These are phyloP conservation scores for Fraxinus xanthoxyloides DNA, from an alignment of 305 asterid species.

Conservation along the genomic window DNA sequence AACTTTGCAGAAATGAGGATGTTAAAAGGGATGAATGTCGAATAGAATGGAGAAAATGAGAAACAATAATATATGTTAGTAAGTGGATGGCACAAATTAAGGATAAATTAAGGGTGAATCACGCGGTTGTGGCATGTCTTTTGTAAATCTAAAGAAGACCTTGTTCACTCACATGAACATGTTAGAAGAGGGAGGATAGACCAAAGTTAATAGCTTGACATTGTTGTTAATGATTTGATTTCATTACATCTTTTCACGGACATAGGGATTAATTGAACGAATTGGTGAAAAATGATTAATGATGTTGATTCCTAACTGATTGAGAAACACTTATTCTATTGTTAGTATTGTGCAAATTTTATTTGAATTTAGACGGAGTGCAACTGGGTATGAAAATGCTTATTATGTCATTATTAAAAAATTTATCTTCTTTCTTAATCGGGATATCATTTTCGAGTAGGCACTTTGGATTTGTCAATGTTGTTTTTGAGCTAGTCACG, in stretches of 20 bases:
- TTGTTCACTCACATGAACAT: neutral
- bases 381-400: neutral
- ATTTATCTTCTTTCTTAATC: neutral
- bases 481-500: neutral
- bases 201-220: neutral
- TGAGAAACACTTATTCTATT: neutral
- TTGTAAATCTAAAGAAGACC: neutral
- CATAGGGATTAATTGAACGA: neutral
- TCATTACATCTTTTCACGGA: neutral
- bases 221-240: neutral
- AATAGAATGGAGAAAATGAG: neutral
- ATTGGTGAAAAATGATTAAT: neutral
- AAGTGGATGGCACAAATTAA: neutral
- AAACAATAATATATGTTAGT: neutral
- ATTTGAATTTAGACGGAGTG: neutral
- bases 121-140: neutral
- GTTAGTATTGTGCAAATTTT: neutral
- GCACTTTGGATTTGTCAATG: neutral
- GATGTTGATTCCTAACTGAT: neutral
- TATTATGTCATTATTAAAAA: neutral
- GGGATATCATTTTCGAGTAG: neutral
- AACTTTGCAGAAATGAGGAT: neutral
- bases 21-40: neutral
- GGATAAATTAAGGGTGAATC: neutral
- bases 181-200: neutral